Percentiles rank a stretch among this genome's conserved stretches.
These are phyloP conservation scores for Nectriaceae sp. DNA, from an alignment of 2,329 filamentous ascomycete species.

Conservation along the genomic window DNA sequence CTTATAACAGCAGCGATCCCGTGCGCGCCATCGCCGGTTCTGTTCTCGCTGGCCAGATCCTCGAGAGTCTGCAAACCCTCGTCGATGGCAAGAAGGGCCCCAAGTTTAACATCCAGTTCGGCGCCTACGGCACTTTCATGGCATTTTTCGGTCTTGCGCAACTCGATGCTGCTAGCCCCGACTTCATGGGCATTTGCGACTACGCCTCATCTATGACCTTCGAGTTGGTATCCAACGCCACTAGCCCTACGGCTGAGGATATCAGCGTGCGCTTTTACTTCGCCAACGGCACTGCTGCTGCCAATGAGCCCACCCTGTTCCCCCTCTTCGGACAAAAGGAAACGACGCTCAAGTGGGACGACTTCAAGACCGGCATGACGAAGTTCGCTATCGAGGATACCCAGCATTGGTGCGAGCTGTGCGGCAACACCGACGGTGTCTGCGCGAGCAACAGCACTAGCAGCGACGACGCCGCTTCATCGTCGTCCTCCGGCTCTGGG, in stretches of 20 bases:
- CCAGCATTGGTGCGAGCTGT: constrained; percentile 71
- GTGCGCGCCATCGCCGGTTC: constrained; percentile 60
- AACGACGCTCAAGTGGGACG: constrained; percentile 63
- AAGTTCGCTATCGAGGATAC: constrained; percentile 68
- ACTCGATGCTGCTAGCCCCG: constrained; percentile 49
- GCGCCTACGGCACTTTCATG: constrained; percentile 62
- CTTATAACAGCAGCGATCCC: constrained; percentile 75
- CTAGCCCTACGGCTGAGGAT: constrained; percentile 45
- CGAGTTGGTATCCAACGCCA: constrained; percentile 65
- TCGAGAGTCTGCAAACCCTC: constrained; percentile 55
- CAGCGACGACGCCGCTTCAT: constrained; percentile 23
- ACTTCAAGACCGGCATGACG: constrained; percentile 65
- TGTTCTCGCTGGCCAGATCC: constrained; percentile 57
- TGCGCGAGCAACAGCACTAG: constrained; percentile 51
- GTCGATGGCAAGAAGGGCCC: constrained; percentile 41
- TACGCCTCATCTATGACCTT: constrained; percentile 83
- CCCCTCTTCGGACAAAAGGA: constrained; percentile 62
- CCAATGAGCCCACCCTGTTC: constrained; percentile 53
- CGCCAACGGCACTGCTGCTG: constrained; percentile 57
- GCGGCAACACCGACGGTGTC: constrained; percentile 69
- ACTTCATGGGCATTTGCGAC: constrained; percentile 79
- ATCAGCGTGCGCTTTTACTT: constrained; percentile 64
- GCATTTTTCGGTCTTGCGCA: constrained; percentile 63
- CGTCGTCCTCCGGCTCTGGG: constrained; percentile 19
- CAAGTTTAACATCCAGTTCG: constrained; percentile 57